Evolutionary conservation across 2,329 filamentous ascomycete genomes (phyloP).

Genomic region (Sporothrix dimorphospora): DNA sequence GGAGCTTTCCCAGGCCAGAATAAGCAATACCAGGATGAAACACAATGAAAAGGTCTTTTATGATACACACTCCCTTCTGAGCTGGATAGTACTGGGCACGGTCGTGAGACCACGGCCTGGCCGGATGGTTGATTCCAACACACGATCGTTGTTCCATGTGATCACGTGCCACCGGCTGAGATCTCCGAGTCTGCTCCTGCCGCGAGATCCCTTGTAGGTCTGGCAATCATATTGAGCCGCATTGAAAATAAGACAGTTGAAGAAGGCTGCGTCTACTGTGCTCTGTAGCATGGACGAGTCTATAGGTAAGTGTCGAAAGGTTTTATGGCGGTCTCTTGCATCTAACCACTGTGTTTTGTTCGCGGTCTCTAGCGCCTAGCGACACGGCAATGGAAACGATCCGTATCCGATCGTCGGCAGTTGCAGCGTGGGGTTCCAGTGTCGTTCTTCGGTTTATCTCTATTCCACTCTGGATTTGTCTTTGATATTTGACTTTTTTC

Average conservation of each 20-base stretch:
- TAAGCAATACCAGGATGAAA: slow-evolving; percentile 1
- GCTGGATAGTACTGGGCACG: not conserved
- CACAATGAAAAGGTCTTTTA: slow-evolving; percentile 8
- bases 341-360: not conserved
- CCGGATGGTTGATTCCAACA: not conserved
- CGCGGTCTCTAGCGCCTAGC: not conserved
- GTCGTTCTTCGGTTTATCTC: not conserved
- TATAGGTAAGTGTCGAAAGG: not conserved
- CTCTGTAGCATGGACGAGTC: too few relatives aligned
- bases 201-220: not conserved
- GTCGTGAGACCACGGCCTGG: not conserved
- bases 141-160: not conserved
- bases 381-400: slow-evolving; percentile 16
- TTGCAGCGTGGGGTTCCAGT: slow-evolving; percentile 17
- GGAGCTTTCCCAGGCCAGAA: not conserved
- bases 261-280: not conserved
- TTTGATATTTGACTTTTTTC: not conserved
- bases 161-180: slow-evolving; percentile 1
- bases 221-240: not conserved
- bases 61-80: not conserved
- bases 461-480: not conserved
- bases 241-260: not conserved
- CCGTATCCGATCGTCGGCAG: slow-evolving; percentile 18
- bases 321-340: not conserved
- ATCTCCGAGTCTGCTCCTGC: not conserved